Evolutionary conservation across 2,329 filamentous ascomycete genomes (phyloP).

Genomic region (Phoma sp.): DNA sequence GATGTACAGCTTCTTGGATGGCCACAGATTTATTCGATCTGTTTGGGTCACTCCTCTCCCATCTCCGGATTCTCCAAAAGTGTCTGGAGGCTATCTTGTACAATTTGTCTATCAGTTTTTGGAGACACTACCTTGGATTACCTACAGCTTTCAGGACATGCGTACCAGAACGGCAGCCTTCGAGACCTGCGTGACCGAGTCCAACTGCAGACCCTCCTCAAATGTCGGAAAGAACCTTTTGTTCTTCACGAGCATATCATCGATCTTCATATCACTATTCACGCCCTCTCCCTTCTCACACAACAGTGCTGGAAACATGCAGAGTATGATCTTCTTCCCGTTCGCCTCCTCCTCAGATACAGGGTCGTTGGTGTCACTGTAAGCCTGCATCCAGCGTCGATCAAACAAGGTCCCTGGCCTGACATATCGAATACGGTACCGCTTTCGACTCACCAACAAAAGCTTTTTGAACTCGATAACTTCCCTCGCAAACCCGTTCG

Average conservation of each 20-base stretch:
- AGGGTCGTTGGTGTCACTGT: background rate
- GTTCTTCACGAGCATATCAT: slow-evolving; percentile 9
- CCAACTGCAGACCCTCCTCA: background rate
- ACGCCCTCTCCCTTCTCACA: background rate
- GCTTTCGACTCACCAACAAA: slow-evolving; percentile 17
- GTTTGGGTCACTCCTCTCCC: too few relatives aligned
- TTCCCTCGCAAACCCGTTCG: background rate
- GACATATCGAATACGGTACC: slow-evolving; percentile 19
- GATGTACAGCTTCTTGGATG: too few relatives aligned
- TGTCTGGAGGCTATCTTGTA: too few relatives aligned
- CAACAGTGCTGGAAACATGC: slow-evolving; percentile 18
- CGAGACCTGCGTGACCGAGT: background rate
- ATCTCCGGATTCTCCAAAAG: too few relatives aligned
- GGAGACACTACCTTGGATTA: too few relatives aligned
- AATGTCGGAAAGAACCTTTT: slow-evolving; percentile 15
- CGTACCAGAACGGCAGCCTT: slow-evolving; percentile 16
- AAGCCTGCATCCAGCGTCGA: slow-evolving; percentile 17
- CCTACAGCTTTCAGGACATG: background rate
- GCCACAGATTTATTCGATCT: too few relatives aligned
- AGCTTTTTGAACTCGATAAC: slow-evolving; percentile 15
- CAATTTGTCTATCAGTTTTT: too few relatives aligned
- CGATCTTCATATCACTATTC: background rate
- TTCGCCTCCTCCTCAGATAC: background rate
- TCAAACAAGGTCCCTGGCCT: slow-evolving; percentile 13
- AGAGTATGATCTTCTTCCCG: slow-evolving; percentile 8